Percentiles rank a stretch among this genome's conserved stretches.
Conservation (phyloP, 345 rosid genomes). For the Euphorbia peplus region DNA sequence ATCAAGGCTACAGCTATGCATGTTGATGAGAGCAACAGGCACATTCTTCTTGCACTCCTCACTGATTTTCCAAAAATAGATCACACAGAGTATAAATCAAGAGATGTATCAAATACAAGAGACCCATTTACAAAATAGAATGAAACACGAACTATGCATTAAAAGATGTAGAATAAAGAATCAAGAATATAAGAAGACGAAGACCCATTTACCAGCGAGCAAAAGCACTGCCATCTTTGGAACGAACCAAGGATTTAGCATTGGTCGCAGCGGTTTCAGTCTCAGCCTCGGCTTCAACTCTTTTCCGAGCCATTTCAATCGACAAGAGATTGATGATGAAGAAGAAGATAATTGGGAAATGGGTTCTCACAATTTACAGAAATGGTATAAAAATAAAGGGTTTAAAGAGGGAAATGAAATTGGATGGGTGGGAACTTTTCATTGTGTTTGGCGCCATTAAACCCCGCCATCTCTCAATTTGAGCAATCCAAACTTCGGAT, state of each 20-base stretch:
- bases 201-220: slow-evolving; percentile 69
- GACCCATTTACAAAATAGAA: background rate
- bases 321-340: background rate
- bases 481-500: too few relatives aligned
- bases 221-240: slow-evolving; percentile 85
- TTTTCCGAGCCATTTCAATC: slow-evolving; percentile 47
- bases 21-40: slow-evolving; percentile 67
- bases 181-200: background rate
- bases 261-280: slow-evolving; percentile 6
- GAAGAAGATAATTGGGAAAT: too few relatives aligned
- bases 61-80: slow-evolving; percentile 31
- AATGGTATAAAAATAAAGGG: background rate
- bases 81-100: background rate
- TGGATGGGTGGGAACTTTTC: background rate
- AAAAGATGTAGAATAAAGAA: background rate
- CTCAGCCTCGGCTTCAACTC: slow-evolving; percentile 59
- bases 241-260: slow-evolving; percentile 50
- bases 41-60: slow-evolving; percentile 73
- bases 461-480: too few relatives aligned
- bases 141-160: background rate
- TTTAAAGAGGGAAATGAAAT: background rate
- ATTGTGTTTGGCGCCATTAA: background rate
- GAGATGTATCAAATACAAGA: background rate
- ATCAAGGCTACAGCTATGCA: slow-evolving; percentile 89
- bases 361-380: too few relatives aligned